Percentiles rank a stretch among this genome's conserved stretches.
Evolutionary conservation across 2,329 filamentous ascomycete species (phyloP).

Genomic region (Phyllosticta capitalensis): DNA sequence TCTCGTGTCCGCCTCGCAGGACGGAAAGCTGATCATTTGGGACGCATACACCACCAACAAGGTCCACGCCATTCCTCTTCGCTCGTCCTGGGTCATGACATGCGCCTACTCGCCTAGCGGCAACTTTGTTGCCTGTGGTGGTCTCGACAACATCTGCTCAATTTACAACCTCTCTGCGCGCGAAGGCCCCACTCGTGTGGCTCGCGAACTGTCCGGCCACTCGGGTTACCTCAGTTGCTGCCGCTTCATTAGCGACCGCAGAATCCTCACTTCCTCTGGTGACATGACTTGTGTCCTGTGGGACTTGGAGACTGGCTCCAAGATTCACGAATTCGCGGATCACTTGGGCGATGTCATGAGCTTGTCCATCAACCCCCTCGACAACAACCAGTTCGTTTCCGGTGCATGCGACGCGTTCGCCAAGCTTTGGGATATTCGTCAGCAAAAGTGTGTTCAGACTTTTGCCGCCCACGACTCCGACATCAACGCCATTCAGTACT

Average conservation of each 20-base stretch:
- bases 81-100: constrained; percentile 99
- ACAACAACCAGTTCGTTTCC: constrained; percentile 99
- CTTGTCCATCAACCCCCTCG: constrained; percentile 97
- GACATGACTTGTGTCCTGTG: constrained; percentile 99
- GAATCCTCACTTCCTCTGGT: constrained; percentile 93
- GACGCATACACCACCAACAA: constrained; percentile 99
- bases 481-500: constrained; percentile 99
- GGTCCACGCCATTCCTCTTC: constrained; percentile 92
- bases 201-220: constrained; percentile 90
- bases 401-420: constrained; percentile 97
- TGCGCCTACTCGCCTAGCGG: constrained; percentile 97
- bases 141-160: constrained; percentile 98
- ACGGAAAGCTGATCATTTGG: constrained; percentile 99
- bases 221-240: constrained; percentile 97
- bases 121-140: constrained; percentile 97
- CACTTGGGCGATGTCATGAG: constrained; percentile 99
- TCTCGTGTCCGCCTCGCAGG: constrained; percentile 94
- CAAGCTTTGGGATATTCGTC: constrained; percentile 97
- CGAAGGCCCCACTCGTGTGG: constrained; percentile 94
- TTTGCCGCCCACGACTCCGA: constrained; percentile 98
- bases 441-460: constrained; percentile 95
- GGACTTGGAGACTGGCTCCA: constrained; percentile 97
- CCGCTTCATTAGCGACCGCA: constrained; percentile 96
- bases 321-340: constrained; percentile 96
- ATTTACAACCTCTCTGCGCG: constrained; percentile 98